phyloP scores from a whole-genome alignment of 306 rosid species.

The Heteromeles arbutifolia region DNA sequence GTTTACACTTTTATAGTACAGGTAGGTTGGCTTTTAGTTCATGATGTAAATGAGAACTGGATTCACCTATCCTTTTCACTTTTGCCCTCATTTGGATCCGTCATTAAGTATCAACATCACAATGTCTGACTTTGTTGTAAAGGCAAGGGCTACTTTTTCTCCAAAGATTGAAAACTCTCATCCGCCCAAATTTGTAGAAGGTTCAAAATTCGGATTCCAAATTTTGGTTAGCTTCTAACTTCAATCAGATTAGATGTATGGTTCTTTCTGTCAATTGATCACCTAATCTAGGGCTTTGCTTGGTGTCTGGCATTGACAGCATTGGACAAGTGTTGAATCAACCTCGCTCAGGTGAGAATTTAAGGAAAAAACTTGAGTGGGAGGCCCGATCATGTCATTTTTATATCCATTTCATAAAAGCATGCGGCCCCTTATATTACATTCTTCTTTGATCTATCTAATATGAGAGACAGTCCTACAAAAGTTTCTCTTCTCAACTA shows the following conservation, averaged over 20 bases:
- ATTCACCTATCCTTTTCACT: slow-evolving; percentile 42
- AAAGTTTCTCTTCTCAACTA: no score
- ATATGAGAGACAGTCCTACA: no score
- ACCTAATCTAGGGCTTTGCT: neutral
- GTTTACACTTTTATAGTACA: neutral
- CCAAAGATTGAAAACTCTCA: slow-evolving; percentile 4
- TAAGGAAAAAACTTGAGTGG: neutral
- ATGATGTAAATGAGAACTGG: slow-evolving; percentile 28
- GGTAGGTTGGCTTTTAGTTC: slow-evolving; percentile 6
- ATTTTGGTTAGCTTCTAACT: neutral
- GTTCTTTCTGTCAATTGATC: neutral
- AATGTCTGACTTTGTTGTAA: slow-evolving; percentile 27
- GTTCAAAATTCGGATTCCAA: neutral
- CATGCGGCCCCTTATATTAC: no score
- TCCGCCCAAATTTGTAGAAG: neutral
- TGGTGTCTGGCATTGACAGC: neutral
- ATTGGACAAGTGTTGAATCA: neutral
- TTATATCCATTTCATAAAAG: no score
- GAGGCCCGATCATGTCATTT: no score
- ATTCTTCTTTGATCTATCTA: no score
- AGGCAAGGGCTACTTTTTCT: neutral
- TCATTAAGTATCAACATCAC: slow-evolving; percentile 31
- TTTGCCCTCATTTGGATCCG: slow-evolving; percentile 30
- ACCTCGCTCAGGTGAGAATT: neutral
- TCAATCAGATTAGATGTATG: neutral